phyloP scores from a whole-genome alignment of 106 monocot species.

The Acanthochlamys bracteata region DNA sequence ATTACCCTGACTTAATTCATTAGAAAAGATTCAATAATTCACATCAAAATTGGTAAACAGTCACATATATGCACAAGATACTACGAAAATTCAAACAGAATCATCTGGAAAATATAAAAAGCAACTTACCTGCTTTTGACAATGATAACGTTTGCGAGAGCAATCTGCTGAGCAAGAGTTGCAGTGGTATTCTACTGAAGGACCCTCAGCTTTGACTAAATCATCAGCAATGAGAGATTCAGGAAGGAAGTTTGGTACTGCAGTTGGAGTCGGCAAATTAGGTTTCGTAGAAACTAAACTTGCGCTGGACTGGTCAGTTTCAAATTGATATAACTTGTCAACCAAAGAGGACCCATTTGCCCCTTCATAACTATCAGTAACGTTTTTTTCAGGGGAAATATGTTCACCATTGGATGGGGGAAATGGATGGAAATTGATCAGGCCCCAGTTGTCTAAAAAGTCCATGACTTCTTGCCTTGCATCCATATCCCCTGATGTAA shows the following conservation, averaged over 20 bases:
- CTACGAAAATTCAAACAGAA: too few species aligned
- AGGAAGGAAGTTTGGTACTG: constrained; percentile 28
- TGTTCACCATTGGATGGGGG: constrained; percentile 29
- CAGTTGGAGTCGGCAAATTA: constrained; percentile 24
- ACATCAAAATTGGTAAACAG: too few species aligned
- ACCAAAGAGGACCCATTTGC: constrained; percentile 27
- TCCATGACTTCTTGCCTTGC: constrained; percentile 73
- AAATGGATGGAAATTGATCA: constrained; percentile 97
- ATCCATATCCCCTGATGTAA: constrained; percentile 43
- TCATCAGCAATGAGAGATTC: constrained; percentile 60
- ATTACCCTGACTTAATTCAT: too few species aligned
- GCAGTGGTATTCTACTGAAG: constrained; percentile 95
- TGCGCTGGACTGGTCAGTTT: constrained; percentile 24
- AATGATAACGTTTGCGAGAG: constrained; percentile 91
- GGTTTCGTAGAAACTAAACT: constrained; percentile 19
- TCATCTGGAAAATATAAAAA: neutral
- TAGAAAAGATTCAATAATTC: too few species aligned
- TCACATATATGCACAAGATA: too few species aligned
- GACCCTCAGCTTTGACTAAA: constrained; percentile 42
- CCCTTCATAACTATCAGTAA: constrained; percentile 17
- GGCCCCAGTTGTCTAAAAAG: constrained; percentile 89
- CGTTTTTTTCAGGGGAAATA: neutral
- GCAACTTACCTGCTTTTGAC: constrained; percentile 70
- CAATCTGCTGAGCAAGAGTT: constrained; percentile 95
- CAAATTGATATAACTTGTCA: constrained; percentile 75